Evolutionary conservation across 371 early-diverging fungal species (phyloP).

Genomic region (Rhizopus sp.): DNA sequence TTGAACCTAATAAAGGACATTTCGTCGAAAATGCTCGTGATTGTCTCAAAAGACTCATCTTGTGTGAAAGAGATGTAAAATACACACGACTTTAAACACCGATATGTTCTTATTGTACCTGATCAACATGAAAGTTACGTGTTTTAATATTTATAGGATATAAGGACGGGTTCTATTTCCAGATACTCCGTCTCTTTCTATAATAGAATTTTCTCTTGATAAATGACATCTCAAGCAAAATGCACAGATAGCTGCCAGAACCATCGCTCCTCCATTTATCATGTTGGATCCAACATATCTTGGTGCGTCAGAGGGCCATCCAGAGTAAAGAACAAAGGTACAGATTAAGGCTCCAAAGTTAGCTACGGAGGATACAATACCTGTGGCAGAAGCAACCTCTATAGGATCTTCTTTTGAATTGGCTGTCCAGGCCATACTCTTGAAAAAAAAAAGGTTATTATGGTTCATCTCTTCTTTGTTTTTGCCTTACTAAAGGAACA

Average conservation of each 20-base stretch:
- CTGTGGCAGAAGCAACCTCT: conserved; percentile 47
- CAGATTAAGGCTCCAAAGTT: conserved; percentile 50
- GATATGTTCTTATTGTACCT: background rate
- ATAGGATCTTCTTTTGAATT: conserved; percentile 47
- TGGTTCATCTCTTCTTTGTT: background rate
- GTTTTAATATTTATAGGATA: conserved; percentile 14
- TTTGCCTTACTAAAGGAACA: conserved; percentile 44
- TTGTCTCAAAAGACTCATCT: too few relatives aligned
- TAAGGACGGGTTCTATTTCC: conserved; percentile 23
- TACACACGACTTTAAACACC: too few relatives aligned
- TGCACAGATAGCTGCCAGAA: conserved; percentile 44
- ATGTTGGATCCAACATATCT: conserved; percentile 51
- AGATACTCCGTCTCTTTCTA: conserved; percentile 25
- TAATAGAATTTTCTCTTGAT: conserved; percentile 29
- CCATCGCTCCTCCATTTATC: conserved; percentile 51
- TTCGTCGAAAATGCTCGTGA: background rate
- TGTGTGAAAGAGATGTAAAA: too few relatives aligned
- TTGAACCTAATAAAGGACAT: background rate
- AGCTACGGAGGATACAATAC: conserved; percentile 50
- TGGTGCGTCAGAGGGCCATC: conserved; percentile 52
- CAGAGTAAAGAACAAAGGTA: conserved; percentile 53
- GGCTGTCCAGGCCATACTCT: conserved; percentile 59
- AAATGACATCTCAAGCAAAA: conserved; percentile 31
- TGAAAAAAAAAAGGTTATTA: background rate
- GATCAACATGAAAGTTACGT: background rate